phyloP scores from a whole-genome alignment of 75 land plant species.

The Picea glauca region DNA sequence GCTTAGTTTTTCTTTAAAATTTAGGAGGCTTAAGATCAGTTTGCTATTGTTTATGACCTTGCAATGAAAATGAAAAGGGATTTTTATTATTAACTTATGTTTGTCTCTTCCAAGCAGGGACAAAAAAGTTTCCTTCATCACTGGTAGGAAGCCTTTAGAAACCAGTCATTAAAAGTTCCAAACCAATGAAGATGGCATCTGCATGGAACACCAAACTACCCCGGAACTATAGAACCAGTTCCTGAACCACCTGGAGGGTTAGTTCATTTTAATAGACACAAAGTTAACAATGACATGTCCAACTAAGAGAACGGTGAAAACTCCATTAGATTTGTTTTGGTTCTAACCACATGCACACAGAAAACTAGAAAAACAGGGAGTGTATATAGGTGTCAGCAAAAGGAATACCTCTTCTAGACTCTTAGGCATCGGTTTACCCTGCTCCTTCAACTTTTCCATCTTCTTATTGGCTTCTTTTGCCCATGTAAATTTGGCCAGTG shows the following conservation, averaged over 20 bases:
- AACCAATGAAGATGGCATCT: not conserved
- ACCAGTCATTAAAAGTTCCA: not conserved
- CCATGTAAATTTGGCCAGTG: conserved; percentile 82
- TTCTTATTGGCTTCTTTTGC: conserved; percentile 85
- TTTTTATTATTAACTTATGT: not conserved
- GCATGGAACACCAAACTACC: no score
- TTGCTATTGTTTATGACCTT: not conserved
- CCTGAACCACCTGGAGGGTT: no score
- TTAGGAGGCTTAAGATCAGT: not conserved
- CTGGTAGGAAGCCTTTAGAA: not conserved
- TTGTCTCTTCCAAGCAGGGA: not conserved
- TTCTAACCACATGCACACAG: not conserved
- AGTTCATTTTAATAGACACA: no score
- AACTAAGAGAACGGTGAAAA: not conserved
- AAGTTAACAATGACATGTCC: no score
- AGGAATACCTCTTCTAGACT: conserved; percentile 64
- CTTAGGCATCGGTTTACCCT: conserved; percentile 90
- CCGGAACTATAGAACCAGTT: no score
- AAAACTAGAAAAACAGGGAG: no score
- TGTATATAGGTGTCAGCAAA: not conserved
- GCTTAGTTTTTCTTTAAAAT: not conserved
- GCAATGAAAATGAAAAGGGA: not conserved
- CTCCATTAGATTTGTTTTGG: not conserved
- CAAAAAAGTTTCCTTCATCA: not conserved
- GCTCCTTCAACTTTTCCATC: conserved; percentile 69